Base-by-base conservation (phyloP, 768 basidiomycete genomes). In the Nidula microcarpa region DNA sequence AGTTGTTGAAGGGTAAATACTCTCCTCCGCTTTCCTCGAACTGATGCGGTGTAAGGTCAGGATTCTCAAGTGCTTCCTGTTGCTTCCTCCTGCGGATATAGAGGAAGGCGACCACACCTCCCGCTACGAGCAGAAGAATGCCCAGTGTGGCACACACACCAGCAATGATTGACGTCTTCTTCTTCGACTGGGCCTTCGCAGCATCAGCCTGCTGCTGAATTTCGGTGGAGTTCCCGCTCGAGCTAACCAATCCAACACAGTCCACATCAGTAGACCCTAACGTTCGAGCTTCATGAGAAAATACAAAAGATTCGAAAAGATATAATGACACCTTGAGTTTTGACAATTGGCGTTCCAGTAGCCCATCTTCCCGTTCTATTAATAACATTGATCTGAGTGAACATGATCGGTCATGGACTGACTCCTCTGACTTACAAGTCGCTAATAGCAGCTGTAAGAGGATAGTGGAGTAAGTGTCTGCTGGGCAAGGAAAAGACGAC, bases 341-440 rank as follows among this genome's bases (percentile, higher is more conserved):
- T 41, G n/a, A 63, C 55, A 14, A 53, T 51, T 17, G 62, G 55
- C 18, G 62, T 65, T 23, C 62, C 62, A 13, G 16, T 46, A 4
- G 64, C 69, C 56, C 63, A 67, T 23, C 61, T 57, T 13, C 69
- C 72, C 34, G 68, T 68, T 43, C 74, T 77, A 55, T 23, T 30
- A 4, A 30, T 30, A 30, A 30, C 23, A 30, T 30, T 30, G 23
- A 30, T 30, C 23, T 30, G 23, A 30, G 4, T 30, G 23, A 30
- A 30, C 23, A 30, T 30, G 23, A 30, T 30, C 51, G 18, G 56
- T 39, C 34, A 49, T 48, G 5, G 50, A 23, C 5, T 51, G 14
- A 17, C 13, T 30, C 23, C 3, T 30, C 23, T 30, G 8, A 6
- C 79, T 70, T 53, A 79, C 79, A 67, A 63, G 60, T 79, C 73